phyloP scores from a whole-genome alignment of 345 rosid genomes.

The Hirschfeldia incana region DNA sequence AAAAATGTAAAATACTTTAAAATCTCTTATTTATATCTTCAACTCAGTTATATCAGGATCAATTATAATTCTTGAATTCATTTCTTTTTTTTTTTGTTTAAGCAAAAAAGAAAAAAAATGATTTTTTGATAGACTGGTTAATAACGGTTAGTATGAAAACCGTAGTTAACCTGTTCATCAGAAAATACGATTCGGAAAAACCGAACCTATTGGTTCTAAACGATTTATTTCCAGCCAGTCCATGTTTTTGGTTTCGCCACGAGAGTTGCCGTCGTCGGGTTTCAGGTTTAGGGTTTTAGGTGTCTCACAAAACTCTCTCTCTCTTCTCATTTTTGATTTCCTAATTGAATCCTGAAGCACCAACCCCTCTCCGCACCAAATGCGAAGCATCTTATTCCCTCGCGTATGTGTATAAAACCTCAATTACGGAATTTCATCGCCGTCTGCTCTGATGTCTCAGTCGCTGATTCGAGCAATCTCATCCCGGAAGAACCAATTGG shows the following conservation, averaged over 20 bases:
- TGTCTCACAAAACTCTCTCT: not conserved
- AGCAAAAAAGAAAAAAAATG: too few relatives aligned
- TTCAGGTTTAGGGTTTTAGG: not conserved
- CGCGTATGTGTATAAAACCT: not conserved
- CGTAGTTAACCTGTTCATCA: too few relatives aligned
- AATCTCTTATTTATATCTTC: too few relatives aligned
- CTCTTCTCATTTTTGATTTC: not conserved
- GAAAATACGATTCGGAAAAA: too few relatives aligned
- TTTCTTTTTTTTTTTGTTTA: too few relatives aligned
- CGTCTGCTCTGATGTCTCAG: conserved; percentile 30
- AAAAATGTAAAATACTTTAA: too few relatives aligned
- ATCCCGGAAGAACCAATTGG: conserved; percentile 35
- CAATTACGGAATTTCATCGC: not conserved
- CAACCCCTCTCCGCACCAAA: not conserved
- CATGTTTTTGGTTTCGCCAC: not conserved
- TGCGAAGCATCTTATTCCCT: not conserved
- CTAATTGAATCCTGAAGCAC: not conserved
- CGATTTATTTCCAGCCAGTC: too few relatives aligned
- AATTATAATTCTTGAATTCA: too few relatives aligned
- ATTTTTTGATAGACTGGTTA: too few relatives aligned
- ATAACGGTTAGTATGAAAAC: too few relatives aligned
- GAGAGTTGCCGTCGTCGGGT: not conserved
- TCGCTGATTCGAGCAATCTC: conserved; percentile 36
- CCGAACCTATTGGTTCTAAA: too few relatives aligned
- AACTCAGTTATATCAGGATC: too few relatives aligned